Percentiles rank a stretch among this genome's conserved stretches.
Evolutionary conservation across 441 rosid genomes (phyloP).

Genomic region (Erysimum cheiri): DNA sequence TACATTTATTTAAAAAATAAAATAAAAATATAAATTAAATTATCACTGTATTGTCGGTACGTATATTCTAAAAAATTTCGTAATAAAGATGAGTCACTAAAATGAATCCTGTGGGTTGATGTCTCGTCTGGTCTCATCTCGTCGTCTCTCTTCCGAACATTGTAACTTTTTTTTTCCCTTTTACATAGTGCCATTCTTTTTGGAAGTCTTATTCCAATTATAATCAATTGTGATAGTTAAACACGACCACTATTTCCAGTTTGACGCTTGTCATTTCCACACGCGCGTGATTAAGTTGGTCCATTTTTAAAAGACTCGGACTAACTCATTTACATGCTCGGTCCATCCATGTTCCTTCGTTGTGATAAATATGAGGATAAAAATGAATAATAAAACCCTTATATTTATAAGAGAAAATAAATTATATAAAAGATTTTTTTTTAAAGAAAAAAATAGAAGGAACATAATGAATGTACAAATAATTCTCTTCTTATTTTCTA

Average conservation of each 20-base stretch:
- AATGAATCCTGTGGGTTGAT: conserved; percentile 5
- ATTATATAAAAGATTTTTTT: no score
- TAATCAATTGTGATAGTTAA: not conserved
- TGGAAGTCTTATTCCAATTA: not conserved
- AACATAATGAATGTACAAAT: conserved; percentile 1
- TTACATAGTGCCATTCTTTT: not conserved
- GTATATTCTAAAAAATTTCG: no score
- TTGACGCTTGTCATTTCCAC: conserved; percentile 2
- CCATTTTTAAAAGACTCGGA: no score
- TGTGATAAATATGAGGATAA: not conserved
- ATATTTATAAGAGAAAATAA: not conserved
- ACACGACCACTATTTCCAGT: not conserved
- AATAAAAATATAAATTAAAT: no score
- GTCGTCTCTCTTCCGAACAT: not conserved
- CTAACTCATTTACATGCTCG: no score
- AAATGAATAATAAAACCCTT: not conserved
- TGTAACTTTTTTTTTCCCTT: not conserved
- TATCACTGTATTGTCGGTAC: no score
- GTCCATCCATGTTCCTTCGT: not conserved
- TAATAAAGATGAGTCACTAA: not conserved
- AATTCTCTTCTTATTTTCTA: not conserved
- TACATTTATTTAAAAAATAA: no score
- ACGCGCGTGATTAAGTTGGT: no score
- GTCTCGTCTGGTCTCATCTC: not conserved
- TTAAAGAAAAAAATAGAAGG: not conserved